Evolutionary conservation across 139 green algal species (phyloP).

Genomic region (Coccomyxa sp.): DNA sequence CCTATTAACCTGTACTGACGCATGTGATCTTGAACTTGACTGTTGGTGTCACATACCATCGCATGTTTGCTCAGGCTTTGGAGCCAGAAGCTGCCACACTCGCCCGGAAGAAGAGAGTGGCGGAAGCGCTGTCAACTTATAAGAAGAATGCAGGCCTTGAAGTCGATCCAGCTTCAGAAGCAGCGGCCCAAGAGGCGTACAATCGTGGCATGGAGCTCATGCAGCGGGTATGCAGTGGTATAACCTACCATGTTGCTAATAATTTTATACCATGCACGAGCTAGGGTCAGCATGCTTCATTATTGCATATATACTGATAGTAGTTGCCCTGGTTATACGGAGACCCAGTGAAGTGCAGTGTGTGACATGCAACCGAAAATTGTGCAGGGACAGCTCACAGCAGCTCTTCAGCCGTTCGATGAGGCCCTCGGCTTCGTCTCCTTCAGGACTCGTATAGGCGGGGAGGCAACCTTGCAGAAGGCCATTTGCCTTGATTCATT

Average conservation of each 20-base stretch:
- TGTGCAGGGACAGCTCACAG: not conserved
- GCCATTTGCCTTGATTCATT: constrained; percentile 84
- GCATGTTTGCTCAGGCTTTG: not conserved
- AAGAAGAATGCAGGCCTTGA: constrained; percentile 9
- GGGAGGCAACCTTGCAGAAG: constrained; percentile 60
- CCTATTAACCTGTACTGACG: constrained; percentile 23
- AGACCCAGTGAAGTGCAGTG: not conserved
- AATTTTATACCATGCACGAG: not conserved
- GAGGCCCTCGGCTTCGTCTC: constrained; percentile 12
- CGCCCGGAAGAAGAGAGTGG: not conserved
- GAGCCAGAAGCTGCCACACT: not conserved
- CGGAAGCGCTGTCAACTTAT: not conserved
- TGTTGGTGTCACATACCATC: not conserved
- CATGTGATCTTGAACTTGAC: not conserved
- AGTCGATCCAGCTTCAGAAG: constrained; percentile 6
- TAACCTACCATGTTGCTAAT: not conserved
- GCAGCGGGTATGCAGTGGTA: constrained; percentile 5
- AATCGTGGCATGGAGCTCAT: constrained; percentile 13
- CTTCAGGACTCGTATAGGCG: constrained; percentile 47
- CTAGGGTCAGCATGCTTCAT: not conserved
- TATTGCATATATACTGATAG: not conserved
- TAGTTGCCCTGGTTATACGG: not conserved
- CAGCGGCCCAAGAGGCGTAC: constrained; percentile 10
- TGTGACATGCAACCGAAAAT: constrained; percentile 14
- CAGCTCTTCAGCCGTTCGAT: not conserved